phyloP scores from a whole-genome alignment of 1,284 basidiomycete species.

The Malassezia nana region DNA sequence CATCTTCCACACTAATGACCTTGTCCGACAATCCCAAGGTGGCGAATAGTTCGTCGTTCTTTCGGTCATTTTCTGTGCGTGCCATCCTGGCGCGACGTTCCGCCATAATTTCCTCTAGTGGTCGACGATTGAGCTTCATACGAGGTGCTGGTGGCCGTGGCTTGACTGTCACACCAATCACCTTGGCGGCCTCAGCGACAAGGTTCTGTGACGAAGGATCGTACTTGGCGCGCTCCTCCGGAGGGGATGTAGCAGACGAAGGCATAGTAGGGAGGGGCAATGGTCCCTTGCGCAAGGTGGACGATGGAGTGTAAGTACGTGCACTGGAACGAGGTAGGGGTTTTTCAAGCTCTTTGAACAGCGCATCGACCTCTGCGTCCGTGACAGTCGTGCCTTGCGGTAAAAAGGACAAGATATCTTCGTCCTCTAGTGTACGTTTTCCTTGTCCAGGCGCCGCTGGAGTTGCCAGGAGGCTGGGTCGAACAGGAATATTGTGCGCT shows the following conservation, averaged over 20 bases:
- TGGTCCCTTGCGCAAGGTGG: slow-evolving; percentile 11
- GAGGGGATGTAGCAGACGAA: background rate
- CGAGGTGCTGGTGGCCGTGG: slow-evolving; percentile 6
- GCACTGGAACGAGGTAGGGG: slow-evolving; percentile 12
- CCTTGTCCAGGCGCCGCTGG: slow-evolving; percentile 20
- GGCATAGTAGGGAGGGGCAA: slow-evolving; percentile 2
- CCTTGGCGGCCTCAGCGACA: slow-evolving; percentile 35
- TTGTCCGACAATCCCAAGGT: slow-evolving; percentile 36
- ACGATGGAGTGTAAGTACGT: slow-evolving; percentile 9
- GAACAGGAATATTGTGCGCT: background rate
- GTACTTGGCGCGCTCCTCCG: slow-evolving; percentile 15
- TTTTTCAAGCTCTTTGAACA: slow-evolving; percentile 20
- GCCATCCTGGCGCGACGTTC: slow-evolving; percentile 11
- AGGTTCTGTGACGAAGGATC: slow-evolving; percentile 30
- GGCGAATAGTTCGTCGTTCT: slow-evolving; percentile 38
- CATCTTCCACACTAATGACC: slow-evolving; percentile 34
- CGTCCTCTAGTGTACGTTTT: slow-evolving; percentile 25
- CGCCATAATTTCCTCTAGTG: slow-evolving; percentile 2
- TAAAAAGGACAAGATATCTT: slow-evolving; percentile 36
- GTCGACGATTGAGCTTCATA: slow-evolving; percentile 6
- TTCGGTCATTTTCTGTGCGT: slow-evolving; percentile 20
- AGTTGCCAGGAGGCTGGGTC: background rate
- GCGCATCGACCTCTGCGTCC: slow-evolving; percentile 30
- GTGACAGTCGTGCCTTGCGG: slow-evolving; percentile 29
- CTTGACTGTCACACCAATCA: slow-evolving; percentile 8